Conservation (phyloP, 208 protist genomes). For the Trypanosoma cruzi region DNA sequence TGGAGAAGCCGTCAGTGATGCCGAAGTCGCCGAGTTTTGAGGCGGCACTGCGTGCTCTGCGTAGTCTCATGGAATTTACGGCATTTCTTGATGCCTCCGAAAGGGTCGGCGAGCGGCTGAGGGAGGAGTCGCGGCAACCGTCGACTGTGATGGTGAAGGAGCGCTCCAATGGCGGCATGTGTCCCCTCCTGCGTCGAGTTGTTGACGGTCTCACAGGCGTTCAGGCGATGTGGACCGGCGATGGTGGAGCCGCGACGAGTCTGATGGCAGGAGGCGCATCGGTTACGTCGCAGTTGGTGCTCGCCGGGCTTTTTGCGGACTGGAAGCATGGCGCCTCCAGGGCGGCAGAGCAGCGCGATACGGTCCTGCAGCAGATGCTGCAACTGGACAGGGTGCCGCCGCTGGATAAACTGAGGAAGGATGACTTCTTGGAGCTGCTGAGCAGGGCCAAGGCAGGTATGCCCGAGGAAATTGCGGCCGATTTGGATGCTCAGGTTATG, state of each 20-base stretch:
- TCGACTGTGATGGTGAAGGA: slow-evolving; percentile 43
- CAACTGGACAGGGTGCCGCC: neutral
- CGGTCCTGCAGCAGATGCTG: slow-evolving; percentile 2
- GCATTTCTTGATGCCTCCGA: slow-evolving; percentile 46
- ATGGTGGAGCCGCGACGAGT: slow-evolving; percentile 4
- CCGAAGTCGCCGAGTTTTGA: slow-evolving; percentile 19
- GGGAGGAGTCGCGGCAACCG: slow-evolving; percentile 28
- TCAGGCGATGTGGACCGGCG: neutral
- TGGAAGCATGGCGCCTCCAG: slow-evolving; percentile 7
- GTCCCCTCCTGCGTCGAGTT: slow-evolving; percentile 53
- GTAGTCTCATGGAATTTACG: slow-evolving; percentile 34
- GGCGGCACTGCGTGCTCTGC: slow-evolving; percentile 23
- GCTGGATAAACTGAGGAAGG: neutral
- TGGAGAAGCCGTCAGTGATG: slow-evolving; percentile 5
- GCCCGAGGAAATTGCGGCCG: slow-evolving; percentile 19
- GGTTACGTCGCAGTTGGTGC: slow-evolving; percentile 14
- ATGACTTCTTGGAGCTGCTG: slow-evolving; percentile 16
- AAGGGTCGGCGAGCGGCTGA: slow-evolving; percentile 37
- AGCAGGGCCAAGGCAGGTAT: slow-evolving; percentile 7
- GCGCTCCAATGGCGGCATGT: slow-evolving; percentile 30
- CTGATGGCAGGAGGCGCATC: slow-evolving; percentile 29
- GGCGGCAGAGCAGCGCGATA: neutral
- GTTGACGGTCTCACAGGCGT: slow-evolving; percentile 28
- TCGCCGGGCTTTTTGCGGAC: slow-evolving; percentile 24
- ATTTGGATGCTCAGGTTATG: slow-evolving; percentile 25